A percentile compares a stretch with the other conserved stretches of the same genome.
phyloP scores from a whole-genome alignment of 306 rosid genomes.

The Prunus mongolica region DNA sequence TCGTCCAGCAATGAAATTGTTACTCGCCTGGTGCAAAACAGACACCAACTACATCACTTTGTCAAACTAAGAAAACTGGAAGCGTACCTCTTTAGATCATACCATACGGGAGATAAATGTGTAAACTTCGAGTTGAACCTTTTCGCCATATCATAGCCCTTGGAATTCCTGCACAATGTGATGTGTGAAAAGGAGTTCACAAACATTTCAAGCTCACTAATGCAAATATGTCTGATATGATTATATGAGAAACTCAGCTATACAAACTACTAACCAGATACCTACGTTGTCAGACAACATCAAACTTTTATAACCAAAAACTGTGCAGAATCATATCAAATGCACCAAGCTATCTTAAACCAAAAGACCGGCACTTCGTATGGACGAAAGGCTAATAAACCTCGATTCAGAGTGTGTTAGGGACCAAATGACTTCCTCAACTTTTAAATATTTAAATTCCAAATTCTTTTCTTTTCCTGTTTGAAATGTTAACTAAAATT shows the following conservation, averaged over 20 bases:
- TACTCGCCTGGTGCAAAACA: neutral
- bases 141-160: constrained; percentile 83
- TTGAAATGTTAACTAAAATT: neutral
- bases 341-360: neutral
- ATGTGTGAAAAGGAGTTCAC: neutral
- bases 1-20: neutral
- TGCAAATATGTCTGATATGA: neutral
- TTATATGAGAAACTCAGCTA: neutral
- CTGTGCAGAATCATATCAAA: neutral
- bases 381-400: neutral
- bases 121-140: constrained; percentile 84
- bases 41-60: constrained; percentile 13
- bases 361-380: neutral
- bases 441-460: neutral
- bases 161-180: constrained; percentile 73
- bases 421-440: neutral
- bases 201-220: neutral
- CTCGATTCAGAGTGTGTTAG: neutral
- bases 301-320: neutral
- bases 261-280: neutral
- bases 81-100: constrained; percentile 81
- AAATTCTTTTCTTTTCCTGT: neutral
- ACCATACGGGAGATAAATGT: constrained; percentile 96
- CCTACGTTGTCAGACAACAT: neutral
- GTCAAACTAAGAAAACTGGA: constrained; percentile 4